Percentiles rank a stretch among this genome's conserved stretches.
phyloP scores from a whole-genome alignment of 306 rosid genomes.

The Canavalia ensiformis region DNA sequence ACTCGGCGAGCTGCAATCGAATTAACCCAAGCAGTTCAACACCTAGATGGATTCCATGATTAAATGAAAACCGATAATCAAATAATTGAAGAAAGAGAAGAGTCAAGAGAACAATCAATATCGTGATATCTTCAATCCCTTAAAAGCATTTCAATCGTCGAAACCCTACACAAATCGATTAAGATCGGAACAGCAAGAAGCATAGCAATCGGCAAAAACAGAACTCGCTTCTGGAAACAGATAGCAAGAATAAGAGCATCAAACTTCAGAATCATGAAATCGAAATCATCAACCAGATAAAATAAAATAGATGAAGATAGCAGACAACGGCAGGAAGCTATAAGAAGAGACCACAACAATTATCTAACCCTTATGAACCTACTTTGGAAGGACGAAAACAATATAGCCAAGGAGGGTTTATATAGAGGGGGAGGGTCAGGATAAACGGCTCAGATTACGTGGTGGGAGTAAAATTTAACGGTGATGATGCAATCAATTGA shows the following conservation, averaged over 20 bases:
- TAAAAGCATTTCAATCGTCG: not conserved
- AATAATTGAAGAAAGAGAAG: too few species aligned
- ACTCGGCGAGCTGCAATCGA: too few species aligned
- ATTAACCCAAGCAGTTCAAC: too few species aligned
- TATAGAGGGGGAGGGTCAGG: not conserved
- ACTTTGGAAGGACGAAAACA: not conserved
- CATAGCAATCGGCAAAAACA: not conserved
- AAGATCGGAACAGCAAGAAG: not conserved
- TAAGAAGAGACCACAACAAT: not conserved
- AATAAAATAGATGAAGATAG: not conserved
- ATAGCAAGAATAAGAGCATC: not conserved
- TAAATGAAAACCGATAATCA: too few species aligned
- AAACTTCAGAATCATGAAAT: not conserved
- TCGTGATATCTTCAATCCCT: too few species aligned
- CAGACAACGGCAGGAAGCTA: too few species aligned
- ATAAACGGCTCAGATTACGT: slow-evolving; percentile 15
- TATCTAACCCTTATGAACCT: not conserved
- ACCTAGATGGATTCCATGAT: too few species aligned
- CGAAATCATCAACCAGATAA: not conserved
- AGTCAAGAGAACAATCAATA: too few species aligned
- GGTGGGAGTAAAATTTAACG: not conserved
- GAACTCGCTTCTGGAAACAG: not conserved
- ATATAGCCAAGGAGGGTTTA: not conserved
- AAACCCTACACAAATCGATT: not conserved
- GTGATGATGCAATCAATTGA: not conserved